phyloP scores from a whole-genome alignment of 1,284 basidiomycete species.

The Vanrija sp. region DNA sequence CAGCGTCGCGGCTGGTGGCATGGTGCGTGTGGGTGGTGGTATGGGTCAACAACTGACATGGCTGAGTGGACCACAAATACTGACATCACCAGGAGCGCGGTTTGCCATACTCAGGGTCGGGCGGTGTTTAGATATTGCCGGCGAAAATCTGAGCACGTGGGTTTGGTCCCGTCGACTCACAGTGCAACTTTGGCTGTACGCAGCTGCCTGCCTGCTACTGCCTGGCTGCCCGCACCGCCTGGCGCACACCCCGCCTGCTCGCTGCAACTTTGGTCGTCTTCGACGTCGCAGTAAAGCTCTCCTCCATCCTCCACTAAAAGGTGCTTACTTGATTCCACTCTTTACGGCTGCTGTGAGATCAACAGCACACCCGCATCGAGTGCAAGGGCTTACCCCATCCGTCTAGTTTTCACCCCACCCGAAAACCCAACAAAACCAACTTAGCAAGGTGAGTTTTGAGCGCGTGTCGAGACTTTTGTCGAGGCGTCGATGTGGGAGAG shows the following conservation, averaged over 20 bases:
- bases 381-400: conserved; percentile 40
- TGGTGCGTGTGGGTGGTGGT: not conserved
- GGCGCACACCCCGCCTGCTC: not conserved
- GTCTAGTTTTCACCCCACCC: conserved; percentile 13
- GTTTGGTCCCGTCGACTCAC: too few relatives aligned
- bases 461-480: too few relatives aligned
- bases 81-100: too few relatives aligned
- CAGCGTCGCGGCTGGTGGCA: conserved; percentile 12
- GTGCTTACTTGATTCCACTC: conserved; percentile 27
- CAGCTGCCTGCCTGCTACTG: not conserved
- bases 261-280: not conserved
- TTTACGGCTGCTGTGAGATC: conserved; percentile 38
- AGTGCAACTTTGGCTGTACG: not conserved
- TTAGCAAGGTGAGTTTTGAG: not conserved
- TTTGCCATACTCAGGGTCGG: too few relatives aligned
- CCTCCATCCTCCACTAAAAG: conserved; percentile 6
- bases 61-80: too few relatives aligned
- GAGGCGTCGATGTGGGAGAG: too few relatives aligned
- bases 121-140: too few relatives aligned
- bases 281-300: not conserved
- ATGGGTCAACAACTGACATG: not conserved
- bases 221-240: not conserved
- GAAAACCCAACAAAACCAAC: conserved; percentile 10
- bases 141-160: too few relatives aligned
- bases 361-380: conserved; percentile 47